A percentile compares a stretch with the other conserved stretches of the same genome.
Conservation (phyloP, 106 monocot genomes). For the Agapanthus africanus region DNA sequence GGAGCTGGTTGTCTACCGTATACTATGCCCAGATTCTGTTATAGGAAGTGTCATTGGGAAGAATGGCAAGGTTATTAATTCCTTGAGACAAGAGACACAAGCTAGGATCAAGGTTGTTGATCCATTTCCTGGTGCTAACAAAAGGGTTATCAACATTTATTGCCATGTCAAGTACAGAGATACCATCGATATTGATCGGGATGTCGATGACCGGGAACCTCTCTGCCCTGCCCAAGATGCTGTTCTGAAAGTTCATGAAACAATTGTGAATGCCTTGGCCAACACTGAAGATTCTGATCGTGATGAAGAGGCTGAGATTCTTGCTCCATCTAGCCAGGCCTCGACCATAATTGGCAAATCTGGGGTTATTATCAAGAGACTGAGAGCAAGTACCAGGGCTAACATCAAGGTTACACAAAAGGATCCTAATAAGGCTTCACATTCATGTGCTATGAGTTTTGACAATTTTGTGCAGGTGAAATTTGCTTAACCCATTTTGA, state of each 20-base stretch:
- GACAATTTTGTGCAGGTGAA: conserved; percentile 83
- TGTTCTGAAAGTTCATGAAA: conserved; percentile 61
- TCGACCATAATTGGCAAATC: conserved; percentile 76
- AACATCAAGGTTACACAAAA: conserved; percentile 68
- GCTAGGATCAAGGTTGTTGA: conserved; percentile 84
- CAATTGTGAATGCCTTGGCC: conserved; percentile 55
- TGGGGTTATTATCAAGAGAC: conserved; percentile 73
- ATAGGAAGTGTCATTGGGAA: conserved; percentile 96
- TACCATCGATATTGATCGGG: conserved; percentile 5
- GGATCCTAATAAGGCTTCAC: conserved; percentile 51
- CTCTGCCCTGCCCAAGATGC: conserved; percentile 82
- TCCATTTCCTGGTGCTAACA: conserved; percentile 64
- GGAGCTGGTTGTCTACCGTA: conserved; percentile 66
- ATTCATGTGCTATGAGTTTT: conserved; percentile 88
- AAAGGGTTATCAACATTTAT: conserved; percentile 67
- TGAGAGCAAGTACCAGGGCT: conserved; percentile 50
- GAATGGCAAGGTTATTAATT: conserved; percentile 87
- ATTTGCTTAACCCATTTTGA: not conserved
- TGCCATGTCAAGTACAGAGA: conserved; percentile 49
- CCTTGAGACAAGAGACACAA: conserved; percentile 67
- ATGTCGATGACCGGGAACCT: conserved; percentile 30
- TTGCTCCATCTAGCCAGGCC: conserved; percentile 80
- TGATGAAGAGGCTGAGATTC: conserved; percentile 32
- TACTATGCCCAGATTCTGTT: conserved; percentile 63
- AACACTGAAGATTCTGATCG: conserved; percentile 33